Evolutionary conservation across 805 yeast genomes (phyloP).

Genomic region (Metschnikowia gelsemii): DNA sequence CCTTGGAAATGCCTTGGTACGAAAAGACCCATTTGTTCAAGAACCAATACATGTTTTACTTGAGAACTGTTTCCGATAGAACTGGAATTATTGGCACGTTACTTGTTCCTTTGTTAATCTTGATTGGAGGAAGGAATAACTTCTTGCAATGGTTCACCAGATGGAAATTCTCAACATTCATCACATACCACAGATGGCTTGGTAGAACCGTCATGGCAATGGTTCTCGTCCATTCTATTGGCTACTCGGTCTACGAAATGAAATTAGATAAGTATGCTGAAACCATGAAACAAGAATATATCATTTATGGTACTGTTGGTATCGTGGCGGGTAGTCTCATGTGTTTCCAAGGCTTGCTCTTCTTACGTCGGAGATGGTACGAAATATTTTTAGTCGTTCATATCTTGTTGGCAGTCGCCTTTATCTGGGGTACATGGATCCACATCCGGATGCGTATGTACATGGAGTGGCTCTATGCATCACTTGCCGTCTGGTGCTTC

Average conservation of each 20-base stretch:
- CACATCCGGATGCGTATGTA: slow-evolving; percentile 16
- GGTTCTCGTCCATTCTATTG: slow-evolving; percentile 19
- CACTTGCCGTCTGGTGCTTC: slow-evolving; percentile 32
- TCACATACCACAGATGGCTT: slow-evolving; percentile 21
- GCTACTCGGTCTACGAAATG: slow-evolving; percentile 11
- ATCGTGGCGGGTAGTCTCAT: slow-evolving; percentile 16
- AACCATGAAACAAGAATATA: slow-evolving; percentile 11
- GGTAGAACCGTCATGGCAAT: slow-evolving; percentile 18
- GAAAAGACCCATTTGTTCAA: slow-evolving; percentile 38
- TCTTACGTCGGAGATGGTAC: slow-evolving; percentile 17
- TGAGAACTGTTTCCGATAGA: slow-evolving; percentile 17
- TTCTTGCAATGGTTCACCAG: slow-evolving; percentile 22
- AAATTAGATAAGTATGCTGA: slow-evolving; percentile 1
- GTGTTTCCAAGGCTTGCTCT: slow-evolving; percentile 20
- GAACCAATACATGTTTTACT: slow-evolving; percentile 8
- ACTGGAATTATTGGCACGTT: slow-evolving; percentile 20
- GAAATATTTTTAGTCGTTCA: slow-evolving; percentile 21
- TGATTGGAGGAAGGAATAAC: slow-evolving; percentile 24
- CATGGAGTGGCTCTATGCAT: slow-evolving; percentile 16
- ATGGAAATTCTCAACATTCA: slow-evolving; percentile 21
- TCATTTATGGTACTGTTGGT: slow-evolving; percentile 18
- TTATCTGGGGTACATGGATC: slow-evolving; percentile 19
- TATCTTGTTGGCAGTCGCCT: slow-evolving; percentile 18
- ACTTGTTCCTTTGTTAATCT: slow-evolving; percentile 19
- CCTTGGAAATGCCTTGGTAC: slow-evolving; percentile 24